Conservation (phyloP, 2,329 filamentous ascomycete genomes). For the Dryadomyces quercus-mongolicae region DNA sequence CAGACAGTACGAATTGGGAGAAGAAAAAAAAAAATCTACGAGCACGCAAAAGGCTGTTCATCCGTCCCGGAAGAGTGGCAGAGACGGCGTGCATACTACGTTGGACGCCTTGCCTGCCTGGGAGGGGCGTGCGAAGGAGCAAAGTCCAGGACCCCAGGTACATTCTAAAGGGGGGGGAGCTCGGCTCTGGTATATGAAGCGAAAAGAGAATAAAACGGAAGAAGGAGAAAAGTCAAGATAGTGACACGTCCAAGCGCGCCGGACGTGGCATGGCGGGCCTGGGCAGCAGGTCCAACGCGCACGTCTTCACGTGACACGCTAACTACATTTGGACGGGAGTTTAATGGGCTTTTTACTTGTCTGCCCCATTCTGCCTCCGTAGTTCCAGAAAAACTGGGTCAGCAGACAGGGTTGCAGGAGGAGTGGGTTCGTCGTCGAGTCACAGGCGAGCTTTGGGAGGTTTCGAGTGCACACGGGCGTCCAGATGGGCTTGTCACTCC, state of each 20-base stretch:
- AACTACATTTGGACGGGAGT: background rate
- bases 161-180: no score
- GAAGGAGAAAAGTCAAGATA: background rate
- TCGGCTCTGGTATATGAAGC: no score
- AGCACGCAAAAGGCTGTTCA: no score
- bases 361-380: no score
- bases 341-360: background rate
- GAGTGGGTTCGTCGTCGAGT: background rate
- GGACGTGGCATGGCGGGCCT: background rate
- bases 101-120: background rate
- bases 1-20: no score
- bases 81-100: no score
- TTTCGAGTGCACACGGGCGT: background rate
- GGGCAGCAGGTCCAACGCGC: background rate
- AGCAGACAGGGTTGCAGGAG: background rate
- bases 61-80: no score
- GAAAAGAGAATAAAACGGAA: background rate
- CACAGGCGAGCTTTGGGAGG: background rate
- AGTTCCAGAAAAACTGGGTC: constrained; percentile 1
- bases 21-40: background rate
- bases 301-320: background rate
- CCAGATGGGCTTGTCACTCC: background rate
- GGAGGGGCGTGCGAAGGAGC: background rate
- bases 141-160: background rate
- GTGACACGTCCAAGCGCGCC: background rate